These are phyloP conservation scores for Lolium multiflorum DNA, from an alignment of 176 grass and related monocot species.

Conservation along the genomic window DNA sequence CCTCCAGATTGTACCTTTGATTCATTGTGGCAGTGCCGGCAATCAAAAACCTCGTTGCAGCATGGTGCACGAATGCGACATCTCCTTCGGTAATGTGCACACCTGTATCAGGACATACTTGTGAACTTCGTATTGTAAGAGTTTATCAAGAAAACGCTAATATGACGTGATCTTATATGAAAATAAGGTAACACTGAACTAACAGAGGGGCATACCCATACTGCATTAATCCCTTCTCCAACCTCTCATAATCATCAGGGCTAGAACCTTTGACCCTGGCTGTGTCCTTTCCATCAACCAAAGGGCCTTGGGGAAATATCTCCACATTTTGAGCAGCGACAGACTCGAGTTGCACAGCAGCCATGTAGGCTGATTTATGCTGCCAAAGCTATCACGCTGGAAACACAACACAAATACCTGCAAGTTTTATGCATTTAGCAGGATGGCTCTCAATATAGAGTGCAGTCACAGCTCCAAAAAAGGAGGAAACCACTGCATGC, in stretches of 20 bases:
- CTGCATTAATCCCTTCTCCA: constrained; percentile 76
- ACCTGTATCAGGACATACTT: constrained; percentile 56
- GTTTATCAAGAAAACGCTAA: not conserved
- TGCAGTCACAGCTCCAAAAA: constrained; percentile 56
- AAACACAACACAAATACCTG: constrained; percentile 81
- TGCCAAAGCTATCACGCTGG: constrained; percentile 31
- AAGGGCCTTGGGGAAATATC: constrained; percentile 12
- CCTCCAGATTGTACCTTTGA: constrained; percentile 58
- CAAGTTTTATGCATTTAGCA: constrained; percentile 74
- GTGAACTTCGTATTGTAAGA: not conserved
- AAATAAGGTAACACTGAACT: not conserved
- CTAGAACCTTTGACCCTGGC: constrained; percentile 35
- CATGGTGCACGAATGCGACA: constrained; percentile 80
- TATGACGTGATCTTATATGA: not conserved
- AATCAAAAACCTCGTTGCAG: constrained; percentile 84
- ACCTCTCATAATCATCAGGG: constrained; percentile 38
- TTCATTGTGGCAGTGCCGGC: constrained; percentile 95
- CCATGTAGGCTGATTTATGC: constrained; percentile 53
- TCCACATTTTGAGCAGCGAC: constrained; percentile 44
- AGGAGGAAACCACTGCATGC: constrained; percentile 46
- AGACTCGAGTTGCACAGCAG: constrained; percentile 33
- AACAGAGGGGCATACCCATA: constrained; percentile 73
- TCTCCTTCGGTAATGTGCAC: constrained; percentile 82
- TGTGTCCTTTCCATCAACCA: constrained; percentile 31
- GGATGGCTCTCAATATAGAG: constrained; percentile 58